phyloP scores from a whole-genome alignment of 75 land plant genomes.

The Sequoia sempervirens region DNA sequence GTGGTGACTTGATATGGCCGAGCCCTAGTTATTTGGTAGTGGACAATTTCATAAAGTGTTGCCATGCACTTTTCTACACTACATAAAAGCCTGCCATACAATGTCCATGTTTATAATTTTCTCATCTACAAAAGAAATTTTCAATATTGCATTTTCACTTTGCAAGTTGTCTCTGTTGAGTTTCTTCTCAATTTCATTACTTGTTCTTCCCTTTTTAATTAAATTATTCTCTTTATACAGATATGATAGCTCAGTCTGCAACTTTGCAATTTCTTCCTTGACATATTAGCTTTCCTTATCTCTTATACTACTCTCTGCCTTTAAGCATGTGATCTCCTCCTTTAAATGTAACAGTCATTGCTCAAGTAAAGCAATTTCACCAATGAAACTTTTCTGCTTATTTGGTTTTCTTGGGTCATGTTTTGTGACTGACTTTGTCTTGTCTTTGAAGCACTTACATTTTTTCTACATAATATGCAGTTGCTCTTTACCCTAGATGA shows the following conservation, averaged over 20 bases:
- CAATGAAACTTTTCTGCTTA: not conserved
- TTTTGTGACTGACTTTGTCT: not conserved
- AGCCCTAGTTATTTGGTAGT: no score
- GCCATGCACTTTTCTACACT: no score
- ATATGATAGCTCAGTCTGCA: not conserved
- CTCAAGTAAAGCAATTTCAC: not conserved
- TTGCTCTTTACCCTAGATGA: not conserved
- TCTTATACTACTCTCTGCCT: not conserved
- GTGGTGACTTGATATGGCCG: no score
- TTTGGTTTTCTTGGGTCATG: no score
- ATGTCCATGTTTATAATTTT: not conserved
- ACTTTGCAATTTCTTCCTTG: conserved; percentile 2
- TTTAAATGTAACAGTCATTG: not conserved
- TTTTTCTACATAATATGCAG: not conserved
- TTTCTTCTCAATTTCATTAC: not conserved
- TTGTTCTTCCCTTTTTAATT: not conserved
- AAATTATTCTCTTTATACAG: not conserved
- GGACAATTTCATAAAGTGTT: no score
- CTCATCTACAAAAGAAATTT: not conserved
- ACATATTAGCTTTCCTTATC: not conserved
- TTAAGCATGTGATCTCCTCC: not conserved
- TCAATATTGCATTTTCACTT: not conserved
- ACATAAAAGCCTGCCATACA: no score
- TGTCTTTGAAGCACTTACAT: not conserved
- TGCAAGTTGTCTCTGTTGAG: not conserved